Evolutionary conservation across 2,329 filamentous ascomycete species (phyloP).

Genomic region (Alternaria arbusti): DNA sequence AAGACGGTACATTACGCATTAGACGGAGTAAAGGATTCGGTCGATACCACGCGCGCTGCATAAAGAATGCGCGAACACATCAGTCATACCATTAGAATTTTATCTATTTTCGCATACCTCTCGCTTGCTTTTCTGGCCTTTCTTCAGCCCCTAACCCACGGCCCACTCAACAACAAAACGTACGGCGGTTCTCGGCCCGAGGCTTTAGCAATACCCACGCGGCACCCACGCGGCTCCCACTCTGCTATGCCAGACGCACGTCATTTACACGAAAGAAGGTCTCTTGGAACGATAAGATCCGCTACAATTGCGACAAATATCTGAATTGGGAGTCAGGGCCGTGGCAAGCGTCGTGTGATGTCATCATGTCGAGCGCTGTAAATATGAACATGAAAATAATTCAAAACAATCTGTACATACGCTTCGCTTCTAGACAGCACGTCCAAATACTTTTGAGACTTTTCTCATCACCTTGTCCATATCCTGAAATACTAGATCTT

Average conservation of each 20-base stretch:
- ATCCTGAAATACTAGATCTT: neutral
- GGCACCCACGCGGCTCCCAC: conserved; percentile 6
- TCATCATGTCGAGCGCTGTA: conserved; percentile 18
- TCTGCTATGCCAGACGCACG: conserved; percentile 3
- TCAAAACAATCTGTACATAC: neutral
- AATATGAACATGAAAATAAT: neutral
- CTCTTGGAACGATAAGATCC: conserved; percentile 1
- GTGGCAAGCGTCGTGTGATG: conserved; percentile 15
- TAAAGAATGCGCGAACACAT: neutral
- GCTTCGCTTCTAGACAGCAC: neutral
- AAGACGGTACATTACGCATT: conserved; percentile 8
- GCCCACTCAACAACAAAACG: neutral
- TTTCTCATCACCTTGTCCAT: neutral
- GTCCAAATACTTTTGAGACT: neutral
- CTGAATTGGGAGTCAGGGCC: conserved; percentile 1
- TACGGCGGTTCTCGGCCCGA: conserved; percentile 4
- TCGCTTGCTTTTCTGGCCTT: neutral
- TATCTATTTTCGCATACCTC: neutral
- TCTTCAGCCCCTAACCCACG: neutral
- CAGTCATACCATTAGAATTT: conserved; percentile 3
- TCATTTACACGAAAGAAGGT: conserved; percentile 14
- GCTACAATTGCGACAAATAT: neutral
- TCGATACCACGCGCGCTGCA: conserved; percentile 8
- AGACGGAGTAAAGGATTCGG: conserved; percentile 14
- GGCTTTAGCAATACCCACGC: neutral